Evolutionary conservation across 371 early-diverging fungal genomes (phyloP).

Genomic region (Circinella minor): DNA sequence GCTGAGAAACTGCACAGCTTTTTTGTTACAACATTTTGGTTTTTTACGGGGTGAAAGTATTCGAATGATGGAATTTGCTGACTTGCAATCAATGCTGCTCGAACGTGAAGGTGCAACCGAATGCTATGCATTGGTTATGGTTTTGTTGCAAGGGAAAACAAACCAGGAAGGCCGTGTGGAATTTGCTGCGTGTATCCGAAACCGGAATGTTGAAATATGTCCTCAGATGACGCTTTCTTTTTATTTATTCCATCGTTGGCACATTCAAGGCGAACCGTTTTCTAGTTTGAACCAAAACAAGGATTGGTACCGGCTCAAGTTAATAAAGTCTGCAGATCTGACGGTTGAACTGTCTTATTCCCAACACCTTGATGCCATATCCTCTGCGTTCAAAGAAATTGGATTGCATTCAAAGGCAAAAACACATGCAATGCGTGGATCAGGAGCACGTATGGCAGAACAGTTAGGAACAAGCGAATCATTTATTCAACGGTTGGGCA

Average conservation of each 20-base stretch:
- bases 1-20: not conserved
- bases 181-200: slow-evolving; percentile 1
- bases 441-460: not conserved
- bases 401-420: not conserved
- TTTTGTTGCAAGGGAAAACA: slow-evolving; percentile 1
- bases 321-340: not conserved
- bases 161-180: slow-evolving; percentile 10
- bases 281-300: not conserved
- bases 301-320: not conserved
- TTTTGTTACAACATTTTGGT: not conserved
- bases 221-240: not conserved
- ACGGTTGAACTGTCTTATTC: not conserved
- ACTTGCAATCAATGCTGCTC: not conserved
- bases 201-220: not conserved
- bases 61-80: not conserved
- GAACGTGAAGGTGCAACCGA: not conserved
- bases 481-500: not conserved
- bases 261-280: not conserved
- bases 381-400: not conserved
- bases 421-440: not conserved
- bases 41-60: not conserved
- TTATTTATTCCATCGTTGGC: slow-evolving; percentile 1
- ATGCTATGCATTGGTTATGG: slow-evolving; percentile 8
- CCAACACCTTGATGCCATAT: not conserved
- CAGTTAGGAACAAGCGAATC: not conserved